Evolutionary conservation across 1,284 basidiomycete species (phyloP), one percentile per base, ranked within the genome.

Genomic region (Apiotrichum veenhuisii): DNA sequence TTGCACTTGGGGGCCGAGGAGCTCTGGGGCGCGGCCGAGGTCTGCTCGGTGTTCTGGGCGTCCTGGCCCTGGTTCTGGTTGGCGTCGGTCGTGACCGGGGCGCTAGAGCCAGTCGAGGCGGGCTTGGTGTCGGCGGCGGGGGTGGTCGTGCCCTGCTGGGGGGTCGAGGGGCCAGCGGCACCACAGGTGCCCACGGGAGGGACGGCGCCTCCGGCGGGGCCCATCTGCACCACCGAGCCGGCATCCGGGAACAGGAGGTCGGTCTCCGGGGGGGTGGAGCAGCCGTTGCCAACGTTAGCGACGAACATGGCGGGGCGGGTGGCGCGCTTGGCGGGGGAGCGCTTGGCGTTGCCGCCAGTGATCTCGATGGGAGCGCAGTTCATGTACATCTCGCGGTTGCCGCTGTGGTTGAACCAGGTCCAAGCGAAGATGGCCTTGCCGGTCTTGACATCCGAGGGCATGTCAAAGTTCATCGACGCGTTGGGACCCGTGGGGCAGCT

Each of bases 361-460:
- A 79, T 73, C 30, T 69, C 72, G 48, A 79, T 71, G 10, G 71
- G 58, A 8, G 77, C 78, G 54, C 78, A 79, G 63, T 78, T 77
- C 63, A 74, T 71, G 69, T 79, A 73, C 69, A 75, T 72, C 46
- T 76, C 74, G 34, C 74, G 65, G 52, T 74, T 75, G n/a, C 76
- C 76, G 25, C 57, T 30, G 43, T 58, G 51, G 65, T 79, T 79
- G 69, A 77, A 77, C 78, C 78, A 80, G 17, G 66, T 72, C 78
- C 78, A 80, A 23, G 70, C 67, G 49, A 80, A 77, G 18, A 78
- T 56, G 11, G 76, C 78, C 27, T 74, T 65, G 12, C 72, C 76
- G 5, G 65, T 56, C 0, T 77, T 76, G 0, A 75, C 69, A 22
- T 71, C 66, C 11, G 38, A 30, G 7, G 78, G 78, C 26, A 80